Evolutionary conservation across 805 yeast genomes (phyloP).

Genomic region (Lipomyces sp.): DNA sequence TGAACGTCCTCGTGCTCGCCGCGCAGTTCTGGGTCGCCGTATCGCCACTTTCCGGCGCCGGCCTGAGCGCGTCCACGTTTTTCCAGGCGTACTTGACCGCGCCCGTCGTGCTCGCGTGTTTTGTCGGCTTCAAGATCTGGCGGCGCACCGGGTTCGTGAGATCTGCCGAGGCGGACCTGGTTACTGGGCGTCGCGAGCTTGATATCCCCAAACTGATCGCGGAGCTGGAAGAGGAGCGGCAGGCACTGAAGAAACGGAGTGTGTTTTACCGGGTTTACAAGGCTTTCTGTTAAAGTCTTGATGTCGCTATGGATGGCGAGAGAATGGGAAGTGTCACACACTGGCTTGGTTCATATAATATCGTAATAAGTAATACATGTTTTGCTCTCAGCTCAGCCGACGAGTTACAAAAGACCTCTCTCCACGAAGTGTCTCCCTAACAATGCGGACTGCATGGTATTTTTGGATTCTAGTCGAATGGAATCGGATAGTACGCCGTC

Average conservation of each 20-base stretch:
- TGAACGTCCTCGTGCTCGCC: conserved; percentile 59
- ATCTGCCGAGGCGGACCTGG: conserved; percentile 54
- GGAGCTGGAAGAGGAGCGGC: conserved; percentile 58
- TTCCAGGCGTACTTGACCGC: conserved; percentile 55
- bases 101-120: conserved; percentile 46
- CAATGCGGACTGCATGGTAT: too few relatives aligned
- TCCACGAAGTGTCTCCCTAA: too few relatives aligned
- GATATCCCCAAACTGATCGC: conserved; percentile 56
- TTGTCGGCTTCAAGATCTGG: conserved; percentile 52
- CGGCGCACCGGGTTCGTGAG: conserved; percentile 44
- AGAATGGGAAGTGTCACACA: too few relatives aligned
- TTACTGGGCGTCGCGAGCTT: conserved; percentile 59
- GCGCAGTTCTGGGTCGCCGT: conserved; percentile 84
- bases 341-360: too few relatives aligned
- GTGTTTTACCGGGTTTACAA: conserved; percentile 49
- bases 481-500: too few relatives aligned
- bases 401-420: too few relatives aligned
- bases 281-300: conserved; percentile 58
- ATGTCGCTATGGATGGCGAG: too few relatives aligned
- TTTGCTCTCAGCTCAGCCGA: too few relatives aligned
- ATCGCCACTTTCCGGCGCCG: conserved; percentile 54
- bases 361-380: too few relatives aligned
- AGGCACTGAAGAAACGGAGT: conserved; percentile 46
- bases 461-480: too few relatives aligned
- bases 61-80: conserved; percentile 43